Evolutionary conservation across 106 monocot species (phyloP), one percentile per base, ranked within the genome.

Genomic region (Dendrobium catenatum): DNA sequence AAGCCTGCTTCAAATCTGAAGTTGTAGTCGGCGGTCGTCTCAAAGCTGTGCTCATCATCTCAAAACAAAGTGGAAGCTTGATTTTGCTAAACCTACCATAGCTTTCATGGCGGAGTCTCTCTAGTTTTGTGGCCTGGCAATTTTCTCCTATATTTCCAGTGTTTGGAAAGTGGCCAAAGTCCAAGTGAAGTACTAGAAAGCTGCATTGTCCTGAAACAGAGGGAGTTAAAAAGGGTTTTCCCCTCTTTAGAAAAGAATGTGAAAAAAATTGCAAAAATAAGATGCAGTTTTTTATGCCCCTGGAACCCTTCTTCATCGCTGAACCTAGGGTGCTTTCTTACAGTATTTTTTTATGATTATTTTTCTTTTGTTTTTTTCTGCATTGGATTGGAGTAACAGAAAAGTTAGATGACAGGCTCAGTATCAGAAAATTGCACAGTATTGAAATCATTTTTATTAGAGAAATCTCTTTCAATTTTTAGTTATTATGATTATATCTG

Each of bases 211-310:
- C 44, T 42, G 33, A 61, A 81, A 61, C 26, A 47, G 66, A 61
- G 56, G 29, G 17, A 58, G 41, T 46, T 72, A 4, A 37, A 43
- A 41, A 6, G 55, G 40, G 64, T 75, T 72, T 72, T 20, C 31
- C 54, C 72, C 49, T 80, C 72, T 73, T 73, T 49, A 18, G 42
- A 55, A 37, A 55, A 80, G 24, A 54, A 74, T 74, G 74, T 75
- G 55, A 22, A 42, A 81, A 81, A 81, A 31, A 1, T 31, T 80
- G 55, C 37, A 40, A 51, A 80, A 80, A 54, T 73, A 73, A 54
- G 20, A 31, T 76, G 37, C 74, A 75, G 55, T 42, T 55, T 24
- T 81, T 75, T 42, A 22, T 19, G 27, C 20, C 26, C 59, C 2
- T 18, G 6, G 40, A 56, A 8, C 58, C 56, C 58, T 22, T 75